Base-by-base conservation (phyloP, 176 grass and related monocot species). In the Hyparrhenia diplandra region DNA sequence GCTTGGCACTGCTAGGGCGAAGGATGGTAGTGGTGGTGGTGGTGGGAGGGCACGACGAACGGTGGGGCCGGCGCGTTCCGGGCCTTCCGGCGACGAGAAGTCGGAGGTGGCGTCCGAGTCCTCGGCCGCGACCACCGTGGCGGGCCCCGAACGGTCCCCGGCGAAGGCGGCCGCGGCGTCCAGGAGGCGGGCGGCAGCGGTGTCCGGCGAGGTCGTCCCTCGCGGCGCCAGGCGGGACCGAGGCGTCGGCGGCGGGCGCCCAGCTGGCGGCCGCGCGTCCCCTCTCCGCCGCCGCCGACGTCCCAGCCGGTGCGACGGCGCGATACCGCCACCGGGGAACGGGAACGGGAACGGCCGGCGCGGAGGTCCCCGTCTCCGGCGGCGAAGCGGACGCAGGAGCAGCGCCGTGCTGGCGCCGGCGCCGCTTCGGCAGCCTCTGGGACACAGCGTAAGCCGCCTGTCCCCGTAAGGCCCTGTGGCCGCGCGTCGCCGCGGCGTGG, bases 331-430 rank as follows among this genome's bases (percentile, higher is more conserved):
- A 12, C 81, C 5, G 85, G 79, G 1, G 93, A 92, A n/a, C n/a
- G n/a, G n/a, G n/a, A n/a, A n/a, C n/a, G n/a, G n/a, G n/a, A n/a
- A 71, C 64, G 90, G 66, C 85, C 87, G 1, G 75, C 40, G 0
- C 76, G 89, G 69, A 90, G 94, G 63, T 97, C 92, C 0, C 87
- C 91, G 20, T 94, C 94, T 1, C 92, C 92, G 0, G 83, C 83
- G 4, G 85, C 89, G 34, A 97, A 92, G 54, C 63, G 89, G 75
- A 20, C 75, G 36, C 84, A 77, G 67, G 87, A 93, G 34, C 82
- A 72, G 81, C 64, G 59, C 65, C 61, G 85, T 20, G 61, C 64
- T 1, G 17, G 49, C 70, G 13, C 18, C 14, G 55, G 13, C 6
- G 29, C 25, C 24, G 5, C 13, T 29, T 1, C 47, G 1, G 28